Conservation (phyloP, 306 rosid species). For the Begonia fuchsioides region DNA sequence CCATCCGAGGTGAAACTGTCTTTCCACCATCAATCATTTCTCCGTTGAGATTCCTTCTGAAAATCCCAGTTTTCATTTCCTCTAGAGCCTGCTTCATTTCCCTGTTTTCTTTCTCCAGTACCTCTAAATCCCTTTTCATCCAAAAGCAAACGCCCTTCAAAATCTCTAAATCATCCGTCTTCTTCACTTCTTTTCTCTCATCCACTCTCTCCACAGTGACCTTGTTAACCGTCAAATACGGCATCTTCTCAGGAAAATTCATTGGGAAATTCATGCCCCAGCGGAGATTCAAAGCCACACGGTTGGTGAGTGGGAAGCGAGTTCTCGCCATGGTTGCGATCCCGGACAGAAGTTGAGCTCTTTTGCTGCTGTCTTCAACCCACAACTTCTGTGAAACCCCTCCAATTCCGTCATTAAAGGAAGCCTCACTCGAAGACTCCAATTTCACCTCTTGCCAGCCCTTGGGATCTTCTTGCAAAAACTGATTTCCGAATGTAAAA, state of each 20-base stretch:
- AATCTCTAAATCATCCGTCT: slow-evolving; percentile 25
- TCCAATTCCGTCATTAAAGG: slow-evolving; percentile 12
- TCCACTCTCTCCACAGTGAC: slow-evolving; percentile 52
- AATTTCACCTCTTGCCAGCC: slow-evolving; percentile 63
- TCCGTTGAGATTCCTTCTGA: slow-evolving; percentile 9
- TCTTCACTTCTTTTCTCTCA: slow-evolving; percentile 22
- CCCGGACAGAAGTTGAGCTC: slow-evolving; percentile 24
- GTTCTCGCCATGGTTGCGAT: slow-evolving; percentile 56
- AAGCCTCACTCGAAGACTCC: slow-evolving; percentile 32
- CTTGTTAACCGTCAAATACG: slow-evolving; percentile 51
- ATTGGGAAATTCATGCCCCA: slow-evolving; percentile 56
- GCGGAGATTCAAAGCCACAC: slow-evolving; percentile 29
- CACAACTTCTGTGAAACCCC: slow-evolving; percentile 12
- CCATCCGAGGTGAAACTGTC: slow-evolving; percentile 7
- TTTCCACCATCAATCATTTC: slow-evolving; percentile 14
- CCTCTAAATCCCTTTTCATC: slow-evolving; percentile 56
- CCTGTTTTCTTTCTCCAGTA: slow-evolving; percentile 47
- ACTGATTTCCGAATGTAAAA: slow-evolving; percentile 21
- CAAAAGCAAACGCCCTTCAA: slow-evolving; percentile 43
- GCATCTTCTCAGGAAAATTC: slow-evolving; percentile 28
- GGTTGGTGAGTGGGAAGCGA: slow-evolving; percentile 35
- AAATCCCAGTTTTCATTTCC: slow-evolving; percentile 33
- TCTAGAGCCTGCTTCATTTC: slow-evolving; percentile 49
- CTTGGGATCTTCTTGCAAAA: slow-evolving; percentile 20
- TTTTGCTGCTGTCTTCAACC: slow-evolving; percentile 21